These are phyloP conservation scores for Phoma sp. DNA, from an alignment of 2,329 filamentous ascomycete species.

Conservation along the genomic window DNA sequence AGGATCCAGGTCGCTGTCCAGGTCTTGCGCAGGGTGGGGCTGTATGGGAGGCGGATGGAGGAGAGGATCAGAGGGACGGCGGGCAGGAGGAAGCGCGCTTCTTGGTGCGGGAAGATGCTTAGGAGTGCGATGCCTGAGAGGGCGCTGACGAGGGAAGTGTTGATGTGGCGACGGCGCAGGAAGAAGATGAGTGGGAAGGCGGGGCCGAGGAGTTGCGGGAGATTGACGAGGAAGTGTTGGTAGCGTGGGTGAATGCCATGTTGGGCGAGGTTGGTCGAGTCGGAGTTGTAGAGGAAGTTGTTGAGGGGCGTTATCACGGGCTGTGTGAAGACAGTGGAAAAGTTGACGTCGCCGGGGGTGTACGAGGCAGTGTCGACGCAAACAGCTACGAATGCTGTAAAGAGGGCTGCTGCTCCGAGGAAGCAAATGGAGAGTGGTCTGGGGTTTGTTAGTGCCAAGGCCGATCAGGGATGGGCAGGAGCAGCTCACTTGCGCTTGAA, in stretches of 20 bases:
- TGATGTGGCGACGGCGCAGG: constrained; percentile 56
- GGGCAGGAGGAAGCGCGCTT: constrained; percentile 78
- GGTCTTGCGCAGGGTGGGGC: constrained; percentile 52
- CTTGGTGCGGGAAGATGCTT: constrained; percentile 78
- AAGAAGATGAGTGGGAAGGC: constrained; percentile 55
- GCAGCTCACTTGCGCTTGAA: constrained; percentile 75
- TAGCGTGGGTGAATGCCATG: constrained; percentile 61
- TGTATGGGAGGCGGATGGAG: constrained; percentile 69
- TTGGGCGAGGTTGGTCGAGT: constrained; percentile 56
- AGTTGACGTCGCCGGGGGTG: constrained; percentile 63
- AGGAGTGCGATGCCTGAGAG: constrained; percentile 73
- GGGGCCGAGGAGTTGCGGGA: constrained; percentile 60
- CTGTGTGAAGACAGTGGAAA: constrained; percentile 66
- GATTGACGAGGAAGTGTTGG: constrained; percentile 58
- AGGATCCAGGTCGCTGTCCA: constrained; percentile 68
- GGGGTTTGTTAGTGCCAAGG: constrained; percentile 14
- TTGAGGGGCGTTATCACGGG: constrained; percentile 60
- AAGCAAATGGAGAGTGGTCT: constrained; percentile 66
- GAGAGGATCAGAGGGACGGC: constrained; percentile 78
- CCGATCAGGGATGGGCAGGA: neutral
- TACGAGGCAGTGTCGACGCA: constrained; percentile 88
- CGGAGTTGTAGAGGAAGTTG: constrained; percentile 59
- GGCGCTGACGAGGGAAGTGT: constrained; percentile 72
- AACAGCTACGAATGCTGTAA: constrained; percentile 75
- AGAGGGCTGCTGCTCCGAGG: constrained; percentile 67